Percentiles rank a stretch among this genome's conserved stretches.
Evolutionary conservation across 2,329 filamentous ascomycete species (phyloP).

Genomic region (Beauveria sp.): DNA sequence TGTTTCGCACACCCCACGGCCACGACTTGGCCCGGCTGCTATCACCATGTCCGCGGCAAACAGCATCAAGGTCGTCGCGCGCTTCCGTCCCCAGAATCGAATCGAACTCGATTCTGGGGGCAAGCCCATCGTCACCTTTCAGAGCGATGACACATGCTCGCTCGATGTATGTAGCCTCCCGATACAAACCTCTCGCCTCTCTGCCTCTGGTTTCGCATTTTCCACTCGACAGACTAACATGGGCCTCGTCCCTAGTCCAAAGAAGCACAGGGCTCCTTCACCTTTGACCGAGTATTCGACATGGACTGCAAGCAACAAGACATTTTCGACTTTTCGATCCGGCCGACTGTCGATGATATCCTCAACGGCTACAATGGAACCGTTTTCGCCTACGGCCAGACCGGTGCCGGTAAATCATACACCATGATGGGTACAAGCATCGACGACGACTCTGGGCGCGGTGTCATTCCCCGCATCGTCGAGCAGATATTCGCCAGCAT

Average conservation of each 20-base stretch:
- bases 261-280: conserved; percentile 80
- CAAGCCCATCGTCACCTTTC: conserved; percentile 84
- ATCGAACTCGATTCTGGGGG: conserved; percentile 84
- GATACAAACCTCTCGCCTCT: neutral
- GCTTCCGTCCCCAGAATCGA: conserved; percentile 96
- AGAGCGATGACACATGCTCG: conserved; percentile 79
- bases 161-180: conserved; percentile 60
- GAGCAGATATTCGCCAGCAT: conserved; percentile 98
- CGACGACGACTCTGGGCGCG: conserved; percentile 77
- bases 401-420: conserved; percentile 96
- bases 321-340: conserved; percentile 97
- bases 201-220: neutral
- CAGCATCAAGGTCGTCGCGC: conserved; percentile 85
- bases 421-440: conserved; percentile 83
- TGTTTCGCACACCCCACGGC: conserved; percentile 1
- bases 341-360: conserved; percentile 92
- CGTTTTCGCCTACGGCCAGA: conserved; percentile 97
- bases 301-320: conserved; percentile 86
- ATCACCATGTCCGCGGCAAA: conserved; percentile 50
- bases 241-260: conserved; percentile 53
- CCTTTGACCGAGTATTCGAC: conserved; percentile 95
- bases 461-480: conserved; percentile 93
- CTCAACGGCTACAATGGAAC: conserved; percentile 99
- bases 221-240: neutral
- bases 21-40: conserved; percentile 6